Conservation (phyloP, 768 basidiomycete species). For the Solioccasus polychromus region DNA sequence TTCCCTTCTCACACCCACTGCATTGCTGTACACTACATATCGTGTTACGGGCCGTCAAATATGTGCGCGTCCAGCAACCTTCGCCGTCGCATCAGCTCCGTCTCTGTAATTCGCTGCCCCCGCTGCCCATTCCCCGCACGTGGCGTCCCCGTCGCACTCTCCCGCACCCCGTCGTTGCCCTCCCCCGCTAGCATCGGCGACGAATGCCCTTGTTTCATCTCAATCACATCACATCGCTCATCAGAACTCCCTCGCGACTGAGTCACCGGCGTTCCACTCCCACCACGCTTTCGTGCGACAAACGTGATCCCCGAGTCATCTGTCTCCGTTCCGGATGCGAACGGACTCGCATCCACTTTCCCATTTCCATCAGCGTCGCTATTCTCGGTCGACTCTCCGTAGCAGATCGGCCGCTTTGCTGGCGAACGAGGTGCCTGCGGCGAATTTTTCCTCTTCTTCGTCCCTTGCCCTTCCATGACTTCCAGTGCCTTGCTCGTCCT, state of each 20-base stretch:
- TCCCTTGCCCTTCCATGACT: slow-evolving; percentile 7
- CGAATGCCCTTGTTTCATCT: slow-evolving; percentile 18
- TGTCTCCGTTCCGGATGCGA: slow-evolving; percentile 58
- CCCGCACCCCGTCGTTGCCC: slow-evolving; percentile 13
- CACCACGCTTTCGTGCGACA: slow-evolving; percentile 51
- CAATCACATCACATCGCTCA: slow-evolving; percentile 13
- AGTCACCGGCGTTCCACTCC: slow-evolving; percentile 26
- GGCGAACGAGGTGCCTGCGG: slow-evolving; percentile 20
- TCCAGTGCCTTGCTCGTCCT: slow-evolving; percentile 19
- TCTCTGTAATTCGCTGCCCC: slow-evolving; percentile 73
- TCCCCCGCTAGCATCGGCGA: slow-evolving; percentile 10
- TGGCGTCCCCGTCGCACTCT: slow-evolving; percentile 30
- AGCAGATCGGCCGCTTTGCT: slow-evolving; percentile 15
- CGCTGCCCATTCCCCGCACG: slow-evolving; percentile 38
- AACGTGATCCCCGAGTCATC: slow-evolving; percentile 73
- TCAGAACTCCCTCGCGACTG: slow-evolving; percentile 20
- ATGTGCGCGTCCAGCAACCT: slow-evolving; percentile 76
- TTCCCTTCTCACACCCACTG: not conserved
- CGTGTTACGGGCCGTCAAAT: slow-evolving; percentile 32
- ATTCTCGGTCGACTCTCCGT: not conserved
- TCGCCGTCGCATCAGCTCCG: slow-evolving; percentile 73
- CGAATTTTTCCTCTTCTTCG: slow-evolving; percentile 29
- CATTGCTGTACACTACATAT: not conserved
- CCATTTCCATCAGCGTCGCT: slow-evolving; percentile 4
- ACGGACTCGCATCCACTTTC: slow-evolving; percentile 25